phyloP scores from a whole-genome alignment of 176 grass and related monocot genomes.

The Typha latifolia region DNA sequence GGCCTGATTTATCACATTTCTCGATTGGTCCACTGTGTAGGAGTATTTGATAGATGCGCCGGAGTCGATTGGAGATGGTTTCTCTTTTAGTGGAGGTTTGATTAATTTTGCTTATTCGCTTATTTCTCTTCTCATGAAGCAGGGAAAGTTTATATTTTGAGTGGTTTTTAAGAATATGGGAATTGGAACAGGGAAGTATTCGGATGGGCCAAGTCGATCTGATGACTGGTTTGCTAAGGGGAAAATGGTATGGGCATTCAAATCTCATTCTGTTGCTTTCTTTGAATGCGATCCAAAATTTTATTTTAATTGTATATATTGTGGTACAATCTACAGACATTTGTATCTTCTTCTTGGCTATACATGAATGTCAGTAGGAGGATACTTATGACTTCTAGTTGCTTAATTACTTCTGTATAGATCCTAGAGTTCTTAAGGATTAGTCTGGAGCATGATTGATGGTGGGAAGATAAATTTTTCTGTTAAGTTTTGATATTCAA shows the following conservation, averaged over 20 bases:
- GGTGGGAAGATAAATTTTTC: too few species aligned
- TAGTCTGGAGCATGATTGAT: too few species aligned
- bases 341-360: too few species aligned
- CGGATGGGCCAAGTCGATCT: conserved; percentile 57
- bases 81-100: conserved; percentile 82
- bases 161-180: background rate
- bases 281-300: background rate
- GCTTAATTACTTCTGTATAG: too few species aligned
- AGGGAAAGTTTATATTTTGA: background rate
- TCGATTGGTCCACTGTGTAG: conserved; percentile 17
- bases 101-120: background rate
- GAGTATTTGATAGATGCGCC: conserved; percentile 67
- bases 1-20: background rate
- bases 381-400: too few species aligned
- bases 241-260: conserved; percentile 37
- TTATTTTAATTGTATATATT: background rate
- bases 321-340: too few species aligned
- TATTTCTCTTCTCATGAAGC: background rate
- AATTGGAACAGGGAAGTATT: conserved; percentile 58
- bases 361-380: too few species aligned
- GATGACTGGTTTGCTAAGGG: conserved; percentile 87
- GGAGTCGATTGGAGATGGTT: conserved; percentile 72
- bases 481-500: too few species aligned
- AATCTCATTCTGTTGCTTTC: background rate
- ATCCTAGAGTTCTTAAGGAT: too few species aligned